Evolutionary conservation across 2,329 filamentous ascomycete genomes (phyloP), one percentile per base, ranked within the genome.

Genomic region (Fusarium mundagurra): DNA sequence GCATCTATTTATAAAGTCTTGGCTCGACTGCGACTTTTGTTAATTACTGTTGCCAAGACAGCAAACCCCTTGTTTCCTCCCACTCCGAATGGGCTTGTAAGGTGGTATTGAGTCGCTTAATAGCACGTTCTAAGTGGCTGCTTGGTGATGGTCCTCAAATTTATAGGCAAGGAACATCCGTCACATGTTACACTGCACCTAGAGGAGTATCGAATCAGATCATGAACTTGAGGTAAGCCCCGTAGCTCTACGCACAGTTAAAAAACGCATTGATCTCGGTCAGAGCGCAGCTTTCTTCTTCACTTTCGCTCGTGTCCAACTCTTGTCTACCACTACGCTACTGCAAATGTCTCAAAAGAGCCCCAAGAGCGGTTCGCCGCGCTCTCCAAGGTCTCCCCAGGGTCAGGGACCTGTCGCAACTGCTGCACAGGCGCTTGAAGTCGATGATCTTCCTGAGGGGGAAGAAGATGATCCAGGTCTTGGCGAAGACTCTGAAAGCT

Each of bases 401-500:
- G 44, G 27, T 12, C 44, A 61, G 17, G 48, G 14, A 5, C 59
- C 29, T 34, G 33, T 47, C 13, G 55, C 64, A 11, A 18, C 48
- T n/a, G 57, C 43, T 22, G 27, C 33, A 4, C 48, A 64, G 4
- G 39, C 38, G 4, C 61, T 69, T 3, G 66, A 69, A 8, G 64
- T 69, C 4, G 66, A 69, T 8, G 60, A 67, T 16, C n/a, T 48
- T n/a, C 10, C 36, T 7, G 47, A 51, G 16, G 57, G 34, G 6
- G 64, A 69, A 1, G 64, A 68, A 27, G 63, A 67, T 24, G 65
- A 69, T 22, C 47, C 64, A 17, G 66, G 66, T 7, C 64, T 69
- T 17, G 66, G 66, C 17, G 12, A 59, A 4, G 66, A 69, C 31
- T 34, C 27, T 1, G 66, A 64, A 38, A 69, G 66, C 17, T 69